Evolutionary conservation across 768 basidiomycete genomes (phyloP), one percentile per base, ranked within the genome.

Genomic region (Naematelia aurantialba): DNA sequence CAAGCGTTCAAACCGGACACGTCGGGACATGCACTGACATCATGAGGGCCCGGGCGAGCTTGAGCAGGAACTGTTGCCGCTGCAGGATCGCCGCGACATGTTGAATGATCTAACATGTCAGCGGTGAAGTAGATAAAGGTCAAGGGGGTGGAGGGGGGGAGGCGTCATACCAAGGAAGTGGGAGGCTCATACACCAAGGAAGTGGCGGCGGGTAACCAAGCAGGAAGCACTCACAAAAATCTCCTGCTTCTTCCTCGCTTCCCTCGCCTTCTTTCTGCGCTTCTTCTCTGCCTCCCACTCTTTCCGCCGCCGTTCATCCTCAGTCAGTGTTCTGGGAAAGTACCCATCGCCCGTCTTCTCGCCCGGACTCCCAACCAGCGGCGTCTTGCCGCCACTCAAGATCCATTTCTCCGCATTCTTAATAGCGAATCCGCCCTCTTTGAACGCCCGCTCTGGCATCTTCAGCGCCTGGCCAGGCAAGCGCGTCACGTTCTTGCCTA

Each of bases 41-140:
- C 89, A 97, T 92, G 42, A 96, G 81, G 17, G 89, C 85, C 60
- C 86, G 83, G 14, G 91, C 89, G 25, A 96, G 83, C 72, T 85
- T 89, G 73, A 91, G 82, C 30, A 96, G 78, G 78, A 94, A 97
- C 56, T 85, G 84, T 64, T 93, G 91, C 56, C 93, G 83, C 60
- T 87, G 83, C 45, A 87, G 78, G 74, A 91, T 85, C 13, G 87
- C 85, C 1, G 89, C 89, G 26, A 91, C 86, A 65, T 91, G 89
- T 54, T 85, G 85, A 22, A 88, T 89, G 60, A 89, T 89, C 88
- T 89, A 45, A 27, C 14, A 13, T 13, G 14, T 61, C 51, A 61
- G 34, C 42, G 49, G n/a, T 11, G 42, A 44, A 19, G 26, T 29
- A 8, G 29, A 27, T 26, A 24, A 51, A 26, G 29, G 14, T 8